A percentile compares a stretch with the other conserved stretches of the same genome.
These are phyloP conservation scores for Anisodus acutangulus DNA, from an alignment of 257 asterid species.

Conservation along the genomic window DNA sequence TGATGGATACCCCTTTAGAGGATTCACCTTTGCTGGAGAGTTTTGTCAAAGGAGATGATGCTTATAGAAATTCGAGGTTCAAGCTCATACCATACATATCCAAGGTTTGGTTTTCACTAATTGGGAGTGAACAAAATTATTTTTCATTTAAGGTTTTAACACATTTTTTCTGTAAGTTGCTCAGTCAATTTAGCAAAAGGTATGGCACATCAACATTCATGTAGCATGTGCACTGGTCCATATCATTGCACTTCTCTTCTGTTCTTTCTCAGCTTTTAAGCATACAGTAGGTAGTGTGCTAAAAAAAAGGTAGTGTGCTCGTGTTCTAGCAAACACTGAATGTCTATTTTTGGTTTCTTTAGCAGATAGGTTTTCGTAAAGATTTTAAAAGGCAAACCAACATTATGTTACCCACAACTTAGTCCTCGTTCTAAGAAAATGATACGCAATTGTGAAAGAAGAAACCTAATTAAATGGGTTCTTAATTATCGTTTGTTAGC, in stretches of 20 bases:
- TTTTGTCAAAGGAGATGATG: slow-evolving; percentile 92
- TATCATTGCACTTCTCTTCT: neutral
- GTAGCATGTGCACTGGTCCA: slow-evolving; percentile 3
- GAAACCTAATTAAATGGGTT: neutral
- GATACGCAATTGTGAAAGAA: neutral
- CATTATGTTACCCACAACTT: slow-evolving; percentile 2
- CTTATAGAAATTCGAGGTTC: slow-evolving; percentile 95
- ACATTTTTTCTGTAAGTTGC: neutral
- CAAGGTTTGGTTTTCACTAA: slow-evolving; percentile 54
- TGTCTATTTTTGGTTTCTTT: neutral
- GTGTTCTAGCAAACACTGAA: neutral
- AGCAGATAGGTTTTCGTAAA: neutral
- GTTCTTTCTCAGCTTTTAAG: slow-evolving; percentile 7
- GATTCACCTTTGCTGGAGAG: slow-evolving; percentile 89
- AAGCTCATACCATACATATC: slow-evolving; percentile 98
- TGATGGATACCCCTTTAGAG: slow-evolving; percentile 87
- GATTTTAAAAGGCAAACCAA: neutral
- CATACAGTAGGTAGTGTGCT: neutral
- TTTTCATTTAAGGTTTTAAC: neutral
- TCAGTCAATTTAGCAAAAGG: slow-evolving; percentile 15
- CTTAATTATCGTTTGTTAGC: slow-evolving; percentile 18
- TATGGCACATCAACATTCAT: slow-evolving; percentile 14
- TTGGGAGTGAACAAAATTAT: slow-evolving; percentile 28
- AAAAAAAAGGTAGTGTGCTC: neutral
- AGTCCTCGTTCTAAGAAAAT: slow-evolving; percentile 16